Evolutionary conservation across 1,284 basidiomycete genomes (phyloP), one percentile per base, ranked within the genome.

Genomic region (Fistulina hepatica): DNA sequence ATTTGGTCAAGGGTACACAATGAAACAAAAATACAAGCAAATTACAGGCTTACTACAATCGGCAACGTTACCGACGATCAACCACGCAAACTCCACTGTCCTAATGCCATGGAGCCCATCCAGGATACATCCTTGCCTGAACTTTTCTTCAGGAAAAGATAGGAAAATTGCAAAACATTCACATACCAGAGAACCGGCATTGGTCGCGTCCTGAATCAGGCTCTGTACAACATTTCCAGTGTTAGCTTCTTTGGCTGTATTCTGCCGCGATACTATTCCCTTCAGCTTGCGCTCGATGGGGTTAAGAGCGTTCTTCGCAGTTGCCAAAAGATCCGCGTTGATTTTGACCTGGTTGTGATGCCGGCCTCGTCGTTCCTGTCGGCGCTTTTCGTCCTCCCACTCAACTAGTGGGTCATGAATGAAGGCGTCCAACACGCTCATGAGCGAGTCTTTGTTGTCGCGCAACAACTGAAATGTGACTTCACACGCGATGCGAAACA

Each of bases 381-480:
- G 46, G 5, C 74, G 65, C 46, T 73, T 76, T 52, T 82, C 75
- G 36, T 88, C 81, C 44, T 91, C 83, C 88, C 92, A 98, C 59
- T 99, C 95, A 21, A 94, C 84, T 2, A 99, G 69, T 2, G 95
- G 95, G 58, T 99, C 95, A 51, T 98, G 95, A 23, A 97, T 80
- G 59, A 98, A 98, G 1, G 95, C 89, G 54, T 98, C 94, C 25
- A 99, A 71, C 1, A 98, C 90, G 55, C 81, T 94, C 81, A 95
- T 94, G 44, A 99, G 65, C 37, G 85, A 85, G 57, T 97, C 93
- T 53, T 82, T 86, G 67, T 98, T 94, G 46, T 84, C 78, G 21
- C 91, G 76, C 22, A 99, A 69, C 21, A 97, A 68, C 41, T 81
- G 73, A 65, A 98, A 71, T 1, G 93, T 86, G 41, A 97, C 79